Conservation (phyloP, 1,139 yeast genomes). For the Sugiyamaella xylanicola region DNA sequence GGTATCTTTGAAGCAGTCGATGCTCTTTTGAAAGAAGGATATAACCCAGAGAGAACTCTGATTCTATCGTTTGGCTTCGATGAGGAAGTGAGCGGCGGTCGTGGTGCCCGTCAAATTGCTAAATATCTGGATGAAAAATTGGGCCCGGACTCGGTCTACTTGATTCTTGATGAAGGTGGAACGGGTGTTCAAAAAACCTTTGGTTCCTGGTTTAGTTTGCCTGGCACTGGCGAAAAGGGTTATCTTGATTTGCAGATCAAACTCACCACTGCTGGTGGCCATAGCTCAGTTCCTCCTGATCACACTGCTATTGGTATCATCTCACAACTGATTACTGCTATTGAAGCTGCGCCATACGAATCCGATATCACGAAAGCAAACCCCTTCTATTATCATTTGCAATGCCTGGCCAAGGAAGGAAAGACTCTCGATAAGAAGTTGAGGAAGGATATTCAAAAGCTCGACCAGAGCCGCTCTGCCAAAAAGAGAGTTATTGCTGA, state of each 20-base stretch:
- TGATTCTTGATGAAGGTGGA: slow-evolving; percentile 62
- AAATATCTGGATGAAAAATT: slow-evolving; percentile 51
- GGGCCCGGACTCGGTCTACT: slow-evolving; percentile 59
- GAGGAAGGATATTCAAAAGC: slow-evolving; percentile 28
- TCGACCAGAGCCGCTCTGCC: slow-evolving; percentile 27
- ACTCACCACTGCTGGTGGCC: slow-evolving; percentile 68
- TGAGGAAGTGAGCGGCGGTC: slow-evolving; percentile 64
- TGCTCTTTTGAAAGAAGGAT: slow-evolving; percentile 50
- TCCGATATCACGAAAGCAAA: slow-evolving; percentile 51
- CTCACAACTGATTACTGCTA: slow-evolving; percentile 52
- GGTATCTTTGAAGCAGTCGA: slow-evolving; percentile 63
- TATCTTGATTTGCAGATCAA: slow-evolving; percentile 54
- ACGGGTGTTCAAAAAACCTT: slow-evolving; percentile 47
- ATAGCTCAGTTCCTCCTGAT: slow-evolving; percentile 68
- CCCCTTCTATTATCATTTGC: slow-evolving; percentile 53
- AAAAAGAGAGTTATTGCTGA: slow-evolving; percentile 28
- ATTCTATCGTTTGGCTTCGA: slow-evolving; percentile 68
- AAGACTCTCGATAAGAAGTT: slow-evolving; percentile 24
- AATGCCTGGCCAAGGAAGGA: slow-evolving; percentile 39
- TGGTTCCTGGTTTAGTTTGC: slow-evolving; percentile 51
- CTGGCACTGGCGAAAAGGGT: slow-evolving; percentile 73
- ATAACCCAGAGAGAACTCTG: slow-evolving; percentile 57
- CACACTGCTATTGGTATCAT: slow-evolving; percentile 74
- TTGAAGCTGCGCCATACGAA: slow-evolving; percentile 56
- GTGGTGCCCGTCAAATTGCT: slow-evolving; percentile 57